Percentiles rank a stretch among this genome's conserved stretches.
phyloP scores from a whole-genome alignment of 2,329 filamentous ascomycete genomes.

The Scedosporium minutisporum region DNA sequence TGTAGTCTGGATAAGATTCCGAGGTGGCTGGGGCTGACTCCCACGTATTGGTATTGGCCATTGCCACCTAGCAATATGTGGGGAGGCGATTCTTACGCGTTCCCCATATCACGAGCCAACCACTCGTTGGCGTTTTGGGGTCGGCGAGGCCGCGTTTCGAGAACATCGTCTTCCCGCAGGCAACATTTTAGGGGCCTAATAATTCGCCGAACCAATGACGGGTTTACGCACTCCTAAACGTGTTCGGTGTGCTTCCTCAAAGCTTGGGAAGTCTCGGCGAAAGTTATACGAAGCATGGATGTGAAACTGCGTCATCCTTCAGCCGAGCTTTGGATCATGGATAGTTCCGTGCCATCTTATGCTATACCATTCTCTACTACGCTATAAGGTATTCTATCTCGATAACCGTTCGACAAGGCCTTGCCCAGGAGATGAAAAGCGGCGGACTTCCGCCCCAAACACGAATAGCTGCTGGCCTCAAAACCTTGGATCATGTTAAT shows the following conservation, averaged over 20 bases:
- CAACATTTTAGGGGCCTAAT: slow-evolving; percentile 4
- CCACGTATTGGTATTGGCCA: not conserved
- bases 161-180: not conserved
- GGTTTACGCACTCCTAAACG: not conserved
- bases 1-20: not conserved
- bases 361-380: not conserved
- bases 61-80: not conserved
- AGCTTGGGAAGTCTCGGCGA: too few relatives aligned
- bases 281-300: too few relatives aligned
- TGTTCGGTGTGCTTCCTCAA: not conserved
- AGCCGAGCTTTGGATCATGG: not conserved
- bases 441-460: not conserved
- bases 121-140: not conserved
- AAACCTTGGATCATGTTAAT: not conserved
- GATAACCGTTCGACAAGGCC: not conserved
- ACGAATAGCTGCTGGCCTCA: not conserved
- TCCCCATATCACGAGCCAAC: not conserved
- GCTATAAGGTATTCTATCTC: too few relatives aligned
- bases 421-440: not conserved
- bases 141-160: not conserved
- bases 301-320: slow-evolving; percentile 1
- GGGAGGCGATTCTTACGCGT: not conserved
- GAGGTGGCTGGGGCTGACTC: slow-evolving; percentile 3
- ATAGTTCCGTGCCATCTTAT: not conserved
- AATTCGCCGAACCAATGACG: not conserved